These are phyloP conservation scores for Mortierella sp. DNA, from an alignment of 371 early-diverging fungal species.

Conservation along the genomic window DNA sequence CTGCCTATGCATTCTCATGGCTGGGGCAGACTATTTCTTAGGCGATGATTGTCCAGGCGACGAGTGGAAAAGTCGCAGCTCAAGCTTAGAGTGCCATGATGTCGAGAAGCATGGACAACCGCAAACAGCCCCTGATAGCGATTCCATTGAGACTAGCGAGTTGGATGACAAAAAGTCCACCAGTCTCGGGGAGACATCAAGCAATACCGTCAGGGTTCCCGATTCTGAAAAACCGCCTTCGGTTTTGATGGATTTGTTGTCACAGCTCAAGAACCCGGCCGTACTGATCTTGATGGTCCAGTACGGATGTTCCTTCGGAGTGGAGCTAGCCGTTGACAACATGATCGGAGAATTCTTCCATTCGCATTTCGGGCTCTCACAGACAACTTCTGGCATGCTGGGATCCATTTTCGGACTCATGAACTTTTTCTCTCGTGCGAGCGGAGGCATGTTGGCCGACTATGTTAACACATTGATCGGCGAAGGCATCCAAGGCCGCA, in stretches of 20 bases:
- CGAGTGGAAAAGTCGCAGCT: conserved; percentile 37
- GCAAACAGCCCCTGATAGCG: conserved; percentile 6
- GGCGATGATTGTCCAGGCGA: conserved; percentile 59
- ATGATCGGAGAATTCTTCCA: conserved; percentile 60
- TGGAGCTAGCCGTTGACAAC: conserved; percentile 72
- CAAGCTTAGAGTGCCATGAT: conserved; percentile 2
- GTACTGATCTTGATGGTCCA: conserved; percentile 60
- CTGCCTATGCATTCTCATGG: conserved; percentile 57
- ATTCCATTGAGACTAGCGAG: conserved; percentile 8
- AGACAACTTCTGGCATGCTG: conserved; percentile 59
- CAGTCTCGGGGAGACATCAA: conserved; percentile 3
- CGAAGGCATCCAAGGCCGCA: conserved; percentile 52
- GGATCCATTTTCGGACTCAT: conserved; percentile 73
- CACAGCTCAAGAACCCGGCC: conserved; percentile 44
- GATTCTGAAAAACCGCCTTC: conserved; percentile 5
- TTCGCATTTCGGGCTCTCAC: conserved; percentile 52
- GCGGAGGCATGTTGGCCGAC: conserved; percentile 67
- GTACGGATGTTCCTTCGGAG: conserved; percentile 73
- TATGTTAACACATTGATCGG: conserved; percentile 33
- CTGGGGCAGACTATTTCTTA: conserved; percentile 45
- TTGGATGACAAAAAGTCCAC: conserved; percentile 12
- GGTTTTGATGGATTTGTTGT: conserved; percentile 12
- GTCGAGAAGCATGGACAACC: conserved; percentile 28
- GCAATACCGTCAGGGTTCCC: not conserved
- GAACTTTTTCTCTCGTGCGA: conserved; percentile 68